Base-by-base conservation (phyloP, 1,139 yeast species). In the Pichia sp. region DNA sequence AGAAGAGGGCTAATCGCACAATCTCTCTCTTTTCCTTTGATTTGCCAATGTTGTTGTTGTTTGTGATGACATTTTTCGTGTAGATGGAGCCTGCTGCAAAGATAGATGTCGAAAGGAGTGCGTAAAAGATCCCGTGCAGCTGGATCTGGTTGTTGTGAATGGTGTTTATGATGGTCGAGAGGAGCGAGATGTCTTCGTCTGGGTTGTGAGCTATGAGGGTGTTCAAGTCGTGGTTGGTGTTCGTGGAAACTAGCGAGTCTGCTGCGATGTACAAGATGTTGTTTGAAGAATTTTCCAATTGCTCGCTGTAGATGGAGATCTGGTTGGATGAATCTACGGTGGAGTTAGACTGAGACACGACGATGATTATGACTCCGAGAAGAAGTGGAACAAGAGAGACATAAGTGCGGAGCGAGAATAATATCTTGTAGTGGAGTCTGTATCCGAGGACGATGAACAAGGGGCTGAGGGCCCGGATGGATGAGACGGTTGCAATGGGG, bases 51-150 rank as follows among this genome's bases (percentile, higher is more conserved):
- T 36, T 28, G 22, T 45, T 44, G 6, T 52, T 48, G 42, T 44
- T 50, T 13, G 69, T 70, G n/a, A 72, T 72, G 49, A 89, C 79
- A 60, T 81, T 83, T 67, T 91, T 91, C 48, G 96, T 93, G 70
- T 87, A 90, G 60, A 91, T 88, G 66, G 90, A 90, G 64, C 91
- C 97, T 13, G 87, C 75, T 10, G 93, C 96, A 71, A 91, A 91
- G 44, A 91, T 85, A 41, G 86, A 62, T 76, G 93, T 85, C 9
- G 96, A 85, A 16, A 82, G 60, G 48, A 86, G 77, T 1, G 97
- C 95, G 65, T 78, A 87, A 0, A 58, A 16, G 4, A 65, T 56
- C 9, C 70, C 70, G 46, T 62, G 60, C 26, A 63, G 41, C 40
- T 52, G 53, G 4, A 52, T 4, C 18, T 46, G 22, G 18, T 48